These are phyloP conservation scores for Hortiboletus flavorubellus DNA, from an alignment of 768 basidiomycete genomes.

Conservation along the genomic window DNA sequence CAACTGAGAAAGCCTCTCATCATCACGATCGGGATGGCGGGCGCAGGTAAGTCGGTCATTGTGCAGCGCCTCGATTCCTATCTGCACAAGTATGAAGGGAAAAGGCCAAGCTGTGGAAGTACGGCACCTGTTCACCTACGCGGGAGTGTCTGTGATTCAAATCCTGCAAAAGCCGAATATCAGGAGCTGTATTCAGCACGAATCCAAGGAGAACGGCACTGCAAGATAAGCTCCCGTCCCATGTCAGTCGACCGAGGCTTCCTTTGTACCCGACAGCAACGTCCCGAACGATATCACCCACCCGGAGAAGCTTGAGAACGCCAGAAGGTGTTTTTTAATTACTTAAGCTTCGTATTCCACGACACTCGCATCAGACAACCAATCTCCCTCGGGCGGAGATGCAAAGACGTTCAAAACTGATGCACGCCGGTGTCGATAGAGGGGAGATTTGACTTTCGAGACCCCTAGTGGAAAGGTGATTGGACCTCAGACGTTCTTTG, in stretches of 20 bases:
- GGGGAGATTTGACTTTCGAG: constrained; percentile 57
- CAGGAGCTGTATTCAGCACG: background rate
- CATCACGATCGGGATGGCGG: too few relatives aligned
- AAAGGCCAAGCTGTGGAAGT: constrained; percentile 76
- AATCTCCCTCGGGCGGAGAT: constrained; percentile 81
- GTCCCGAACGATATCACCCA: constrained; percentile 87
- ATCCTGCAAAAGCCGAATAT: constrained; percentile 47
- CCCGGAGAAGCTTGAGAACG: constrained; percentile 56
- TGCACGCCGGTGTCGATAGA: constrained; percentile 68
- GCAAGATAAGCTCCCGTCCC: constrained; percentile 87
- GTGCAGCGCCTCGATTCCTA: too few relatives aligned
- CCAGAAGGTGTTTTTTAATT: constrained; percentile 49
- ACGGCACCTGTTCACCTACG: constrained; percentile 73
- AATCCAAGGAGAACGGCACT: constrained; percentile 43
- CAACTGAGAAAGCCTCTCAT: too few relatives aligned
- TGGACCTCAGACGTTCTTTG: constrained; percentile 25
- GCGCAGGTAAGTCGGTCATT: too few relatives aligned
- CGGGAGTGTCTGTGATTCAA: constrained; percentile 79
- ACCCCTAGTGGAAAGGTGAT: constrained; percentile 18
- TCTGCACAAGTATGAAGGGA: constrained; percentile 69
- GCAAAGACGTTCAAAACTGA: constrained; percentile 79
- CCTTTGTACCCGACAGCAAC: constrained; percentile 82
- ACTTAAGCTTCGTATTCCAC: constrained; percentile 69
- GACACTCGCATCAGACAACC: constrained; percentile 80
- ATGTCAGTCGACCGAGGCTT: constrained; percentile 77